Conservation (phyloP, 257 asterid genomes). For the Galeopsis tetrahit region DNA sequence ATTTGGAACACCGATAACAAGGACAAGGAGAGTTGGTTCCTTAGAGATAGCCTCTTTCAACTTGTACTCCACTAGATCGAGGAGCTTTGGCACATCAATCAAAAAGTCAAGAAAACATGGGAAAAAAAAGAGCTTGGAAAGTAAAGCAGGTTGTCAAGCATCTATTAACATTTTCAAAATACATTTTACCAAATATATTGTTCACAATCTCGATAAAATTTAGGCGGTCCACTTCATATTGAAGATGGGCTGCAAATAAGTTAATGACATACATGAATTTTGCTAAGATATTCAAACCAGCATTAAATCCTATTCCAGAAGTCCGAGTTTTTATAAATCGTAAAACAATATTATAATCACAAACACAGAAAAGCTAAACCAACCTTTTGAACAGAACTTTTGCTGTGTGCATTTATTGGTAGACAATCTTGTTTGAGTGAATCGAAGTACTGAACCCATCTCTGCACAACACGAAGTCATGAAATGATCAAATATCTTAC, state of each 20-base stretch:
- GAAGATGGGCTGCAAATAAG: not conserved
- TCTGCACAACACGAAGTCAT: conserved; percentile 53
- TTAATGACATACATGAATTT: not conserved
- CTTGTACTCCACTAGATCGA: conserved; percentile 86
- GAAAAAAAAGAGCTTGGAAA: conserved; percentile 20
- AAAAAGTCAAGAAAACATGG: conserved; percentile 35
- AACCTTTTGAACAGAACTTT: conserved; percentile 84
- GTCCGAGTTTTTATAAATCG: not conserved
- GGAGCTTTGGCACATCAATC: conserved; percentile 62
- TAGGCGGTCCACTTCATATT: not conserved
- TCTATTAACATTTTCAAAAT: not conserved
- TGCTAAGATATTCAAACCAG: not conserved
- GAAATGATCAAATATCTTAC: conserved; percentile 14
- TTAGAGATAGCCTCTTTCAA: conserved; percentile 72
- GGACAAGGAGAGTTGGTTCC: conserved; percentile 90
- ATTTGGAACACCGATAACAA: conserved; percentile 98
- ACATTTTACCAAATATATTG: not conserved
- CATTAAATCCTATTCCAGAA: conserved; percentile 9
- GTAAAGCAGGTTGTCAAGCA: conserved; percentile 6
- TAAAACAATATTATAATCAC: conserved; percentile 5
- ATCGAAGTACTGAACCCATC: conserved; percentile 71
- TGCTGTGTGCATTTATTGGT: conserved; percentile 88
- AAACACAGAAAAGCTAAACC: conserved; percentile 35
- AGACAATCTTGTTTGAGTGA: conserved; percentile 77
- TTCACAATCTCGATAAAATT: not conserved